Evolutionary conservation across 805 yeast genomes (phyloP), one percentile per base, ranked within the genome.

Genomic region (Maudiozyma turicensis): DNA sequence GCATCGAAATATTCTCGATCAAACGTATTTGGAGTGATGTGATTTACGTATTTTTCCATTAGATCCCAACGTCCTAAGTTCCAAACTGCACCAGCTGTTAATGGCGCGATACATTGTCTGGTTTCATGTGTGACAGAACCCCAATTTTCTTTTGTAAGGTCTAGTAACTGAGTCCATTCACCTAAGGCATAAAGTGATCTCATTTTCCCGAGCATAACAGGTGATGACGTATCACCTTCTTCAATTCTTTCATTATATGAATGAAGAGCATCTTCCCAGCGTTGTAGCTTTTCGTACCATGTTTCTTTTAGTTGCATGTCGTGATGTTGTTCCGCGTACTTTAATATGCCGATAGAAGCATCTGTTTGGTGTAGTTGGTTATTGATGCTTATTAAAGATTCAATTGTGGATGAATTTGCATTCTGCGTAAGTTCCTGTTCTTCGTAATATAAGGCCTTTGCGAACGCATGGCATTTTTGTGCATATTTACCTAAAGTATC

Each of bases 31-130:
- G 80, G 72, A 56, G 87, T 87, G 95, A 93, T 89, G 1, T 86
- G 95, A 54, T 80, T 72, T 49, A 91, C 90, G 58, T 89, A 93
- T 7, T 85, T 78, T 59, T 87, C 97, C 89, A 95, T 90, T 58
- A 86, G 75, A 55, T 89, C 96, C 99, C 99, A 95, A 61, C 87
- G 93, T 1, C 91, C 91, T 40, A 95, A 72, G 13, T 98, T 97
- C 99, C 99, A 93, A 1, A 98, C 88, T 1, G 99, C 97, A 2
- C 98, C 97, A 0, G 99, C 99, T 0, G 98, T 99, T 48, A 95
- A 70, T 0, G 99, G 98, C 1, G 99, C 99, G 57, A 93, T 89
- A 6, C 83, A 79, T 49, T 96, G 73, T 56, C 82, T 78, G 39
- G 81, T 79, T 14, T 88, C 95, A 31, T 81, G 74, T 1, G 86